Base-by-base conservation (phyloP, 768 basidiomycete species). In the Termitomyces sp. region DNA sequence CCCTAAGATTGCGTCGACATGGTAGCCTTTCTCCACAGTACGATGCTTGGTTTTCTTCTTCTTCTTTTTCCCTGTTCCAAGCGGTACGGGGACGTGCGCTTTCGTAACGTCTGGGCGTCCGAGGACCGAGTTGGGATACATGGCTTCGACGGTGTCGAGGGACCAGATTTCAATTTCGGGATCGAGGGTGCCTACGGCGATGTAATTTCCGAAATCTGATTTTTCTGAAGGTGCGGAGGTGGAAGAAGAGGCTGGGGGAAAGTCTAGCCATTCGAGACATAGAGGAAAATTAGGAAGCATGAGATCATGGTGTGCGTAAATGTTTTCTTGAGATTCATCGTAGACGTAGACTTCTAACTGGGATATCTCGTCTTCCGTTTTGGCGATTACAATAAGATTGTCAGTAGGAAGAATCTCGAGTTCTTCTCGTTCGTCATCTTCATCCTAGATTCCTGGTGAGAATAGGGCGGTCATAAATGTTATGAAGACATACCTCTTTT, bases 161-260 rank as follows among this genome's bases (percentile, higher is more conserved):
- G 94, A 95, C 93, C 95, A 99, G 64, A 99, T 96, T 72, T 99
- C 97, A 61, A 99, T 98, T 68, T 96, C 93, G 24, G 97, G 96
- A 62, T 98, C 95, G 55, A 98, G 84, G 2, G 94, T 96, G 13
- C 96, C 97, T 18, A 99, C 94, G 2, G 97, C 97, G 63, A 99
- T 87, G 72, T 91, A 98, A 69, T 88, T 96, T 6, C 94, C 94
- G 52, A 84, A 81, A 6, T 74, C 70, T n/a, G 71, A 54, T 12
- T 57, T 60, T 55, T 67, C 16, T 54, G 66, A 61, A 54, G 70
- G 58, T 64, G 71, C 61, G 58, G 74, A 62, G 34, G 73, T 66
- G 26, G 77, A 76, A 28, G 79, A 70, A 56, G 86, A 74, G 59
- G 86, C 73, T 24, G 93, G 91, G n/a, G 88, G 83, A 72, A 94